Evolutionary conservation across 2,329 filamentous ascomycete genomes (phyloP), one percentile per base, ranked within the genome.

Genomic region (Neoarthrinium moseri): DNA sequence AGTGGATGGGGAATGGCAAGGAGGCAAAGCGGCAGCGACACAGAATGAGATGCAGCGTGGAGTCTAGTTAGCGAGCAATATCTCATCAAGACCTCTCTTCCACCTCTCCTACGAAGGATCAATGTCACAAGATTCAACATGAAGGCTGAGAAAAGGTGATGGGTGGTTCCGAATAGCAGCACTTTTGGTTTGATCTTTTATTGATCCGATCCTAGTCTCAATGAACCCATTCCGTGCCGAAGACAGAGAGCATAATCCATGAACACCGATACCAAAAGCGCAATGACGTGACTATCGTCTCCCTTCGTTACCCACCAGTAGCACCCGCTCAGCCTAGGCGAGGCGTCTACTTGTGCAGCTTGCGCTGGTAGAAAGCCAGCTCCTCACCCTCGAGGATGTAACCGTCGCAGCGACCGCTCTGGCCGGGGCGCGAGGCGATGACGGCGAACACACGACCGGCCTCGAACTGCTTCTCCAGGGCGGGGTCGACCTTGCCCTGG

Each of bases 341-440:
- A 51, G 49, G 49, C 58, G 50, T 81, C 80, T 96, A 97, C 84
- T 96, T 97, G 86, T 94, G 89, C 75, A 97, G 90, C 79, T 91
- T 91, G 80, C 89, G 89, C 87, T 96, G 91, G 90, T 99, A 99
- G 89, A 99, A 99, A 74, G 91, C 91, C 68, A 99, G 84, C 86
- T 99, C 94, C 76, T 99, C 94, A 67, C 94, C 94, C 86, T 99
- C 94, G 60, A 99, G 83, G 73, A 99, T 86, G 82, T 99, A 99
- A 60, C 94, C 94, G 73, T 99, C 94, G 66, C 83, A 84, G 77
- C 94, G 91, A 67, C 94, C 94, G 72, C 89, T 94, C 87, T 99
- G 94, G 65, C 94, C 94, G 60, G 94, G 94, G 68, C 94, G 84
- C 73, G 87, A 94, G 64, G 92, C 83, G 66, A 99, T 78, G 62